These are phyloP conservation scores for Xylaria venustula DNA, from an alignment of 495 filamentous ascomycete genomes.

Conservation along the genomic window DNA sequence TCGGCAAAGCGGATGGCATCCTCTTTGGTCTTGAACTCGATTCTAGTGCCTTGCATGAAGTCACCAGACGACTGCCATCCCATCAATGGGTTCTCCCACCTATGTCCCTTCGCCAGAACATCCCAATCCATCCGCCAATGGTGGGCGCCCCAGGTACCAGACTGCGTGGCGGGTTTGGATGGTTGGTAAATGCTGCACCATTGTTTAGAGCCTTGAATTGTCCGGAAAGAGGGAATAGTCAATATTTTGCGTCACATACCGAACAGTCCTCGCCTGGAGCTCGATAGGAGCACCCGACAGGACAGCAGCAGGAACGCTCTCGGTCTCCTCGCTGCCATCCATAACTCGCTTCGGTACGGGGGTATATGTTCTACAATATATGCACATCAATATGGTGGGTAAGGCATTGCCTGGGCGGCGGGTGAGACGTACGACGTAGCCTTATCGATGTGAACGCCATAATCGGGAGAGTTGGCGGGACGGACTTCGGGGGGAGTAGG, in stretches of 20 bases:
- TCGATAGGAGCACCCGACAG: constrained; percentile 92
- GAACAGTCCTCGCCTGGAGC: constrained; percentile 87
- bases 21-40: constrained; percentile 91
- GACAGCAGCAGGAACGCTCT: constrained; percentile 72
- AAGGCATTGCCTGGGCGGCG: neutral
- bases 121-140: constrained; percentile 99
- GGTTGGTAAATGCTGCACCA: constrained; percentile 79
- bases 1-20: constrained; percentile 93
- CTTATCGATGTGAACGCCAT: constrained; percentile 72
- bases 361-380: constrained; percentile 69
- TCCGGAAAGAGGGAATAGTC: neutral
- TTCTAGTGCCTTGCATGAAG: constrained; percentile 82
- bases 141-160: constrained; percentile 75
- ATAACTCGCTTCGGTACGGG: constrained; percentile 84
- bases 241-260: constrained; percentile 52
- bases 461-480: constrained; percentile 70
- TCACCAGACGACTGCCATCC: constrained; percentile 98
- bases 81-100: constrained; percentile 98
- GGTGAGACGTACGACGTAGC: constrained; percentile 65
- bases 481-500: constrained; percentile 30
- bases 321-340: constrained; percentile 83
- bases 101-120: constrained; percentile 75
- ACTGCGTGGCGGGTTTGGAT: constrained; percentile 90
- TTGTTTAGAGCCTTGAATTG: constrained; percentile 17
- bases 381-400: neutral